phyloP scores from a whole-genome alignment of 2,329 filamentous ascomycete species.

The Myriosclerotinia curreyana region DNA sequence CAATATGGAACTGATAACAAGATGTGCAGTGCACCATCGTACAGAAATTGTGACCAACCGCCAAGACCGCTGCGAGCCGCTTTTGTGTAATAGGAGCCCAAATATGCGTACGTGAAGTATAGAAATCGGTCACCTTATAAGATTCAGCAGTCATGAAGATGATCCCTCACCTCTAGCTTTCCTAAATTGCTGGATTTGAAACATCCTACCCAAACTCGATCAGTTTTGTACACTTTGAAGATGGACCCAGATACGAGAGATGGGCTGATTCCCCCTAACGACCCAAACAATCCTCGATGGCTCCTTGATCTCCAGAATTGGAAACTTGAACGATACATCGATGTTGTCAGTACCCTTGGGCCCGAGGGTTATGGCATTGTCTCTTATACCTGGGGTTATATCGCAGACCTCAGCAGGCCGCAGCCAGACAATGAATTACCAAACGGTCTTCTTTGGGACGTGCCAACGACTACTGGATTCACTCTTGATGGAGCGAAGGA shows the following conservation, averaged over 20 bases:
- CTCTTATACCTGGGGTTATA: slow-evolving; percentile 13
- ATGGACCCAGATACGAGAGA: not conserved
- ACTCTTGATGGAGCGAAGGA: not conserved
- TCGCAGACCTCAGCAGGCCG: slow-evolving; percentile 1
- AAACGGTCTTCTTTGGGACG: not conserved
- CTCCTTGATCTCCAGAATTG: not conserved
- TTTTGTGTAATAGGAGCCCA: not conserved
- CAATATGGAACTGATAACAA: not conserved
- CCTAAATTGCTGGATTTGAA: not conserved
- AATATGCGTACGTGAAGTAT: not conserved
- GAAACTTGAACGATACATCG: slow-evolving; percentile 1
- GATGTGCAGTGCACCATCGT: not conserved
- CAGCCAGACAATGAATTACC: not conserved
- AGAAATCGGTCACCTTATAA: not conserved
- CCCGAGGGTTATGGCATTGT: slow-evolving; percentile 6
- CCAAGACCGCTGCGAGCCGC: not conserved
- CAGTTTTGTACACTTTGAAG: not conserved
- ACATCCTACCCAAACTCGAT: not conserved
- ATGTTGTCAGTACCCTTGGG: not conserved
- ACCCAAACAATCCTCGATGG: not conserved
- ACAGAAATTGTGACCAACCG: not conserved
- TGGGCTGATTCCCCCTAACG: not conserved
- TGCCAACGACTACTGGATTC: not conserved
- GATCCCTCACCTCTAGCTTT: not conserved
- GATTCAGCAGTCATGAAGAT: not conserved